Conservation (phyloP, 371 early-diverging fungal species). For the Quaeritorhiza haematococci region DNA sequence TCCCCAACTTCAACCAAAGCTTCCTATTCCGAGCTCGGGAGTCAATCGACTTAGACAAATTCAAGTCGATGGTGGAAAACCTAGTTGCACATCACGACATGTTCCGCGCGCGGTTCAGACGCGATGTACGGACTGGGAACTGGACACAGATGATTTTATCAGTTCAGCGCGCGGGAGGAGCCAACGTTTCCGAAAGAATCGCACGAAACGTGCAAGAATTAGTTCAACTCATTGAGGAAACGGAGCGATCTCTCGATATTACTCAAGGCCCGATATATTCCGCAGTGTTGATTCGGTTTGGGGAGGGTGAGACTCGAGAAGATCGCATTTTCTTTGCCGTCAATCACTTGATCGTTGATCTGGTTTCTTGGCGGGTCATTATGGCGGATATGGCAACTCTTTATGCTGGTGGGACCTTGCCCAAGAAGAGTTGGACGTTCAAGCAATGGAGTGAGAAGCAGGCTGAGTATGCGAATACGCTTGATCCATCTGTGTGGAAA, state of each 20-base stretch:
- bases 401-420: constrained; percentile 5
- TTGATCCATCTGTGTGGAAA: neutral
- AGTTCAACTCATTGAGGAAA: too few relatives aligned
- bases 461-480: neutral
- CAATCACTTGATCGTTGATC: constrained; percentile 24
- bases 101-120: constrained; percentile 2
- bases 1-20: too few relatives aligned
- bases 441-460: constrained; percentile 12
- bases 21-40: too few relatives aligned
- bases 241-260: constrained; percentile 10
- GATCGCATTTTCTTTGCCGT: constrained; percentile 15
- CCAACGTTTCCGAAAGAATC: constrained; percentile 4
- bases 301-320: neutral
- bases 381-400: constrained; percentile 19
- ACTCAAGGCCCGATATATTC: constrained; percentile 7
- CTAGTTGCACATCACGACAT: constrained; percentile 16
- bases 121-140: neutral
- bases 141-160: neutral
- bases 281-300: constrained; percentile 6
- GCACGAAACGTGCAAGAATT: neutral
- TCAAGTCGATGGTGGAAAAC: too few relatives aligned
- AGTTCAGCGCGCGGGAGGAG: neutral
- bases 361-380: constrained; percentile 23
- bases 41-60: too few relatives aligned
- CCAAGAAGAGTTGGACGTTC: constrained; percentile 12